These are phyloP conservation scores for Rhypophila decipiens DNA, from an alignment of 495 filamentous ascomycete genomes.

Conservation along the genomic window DNA sequence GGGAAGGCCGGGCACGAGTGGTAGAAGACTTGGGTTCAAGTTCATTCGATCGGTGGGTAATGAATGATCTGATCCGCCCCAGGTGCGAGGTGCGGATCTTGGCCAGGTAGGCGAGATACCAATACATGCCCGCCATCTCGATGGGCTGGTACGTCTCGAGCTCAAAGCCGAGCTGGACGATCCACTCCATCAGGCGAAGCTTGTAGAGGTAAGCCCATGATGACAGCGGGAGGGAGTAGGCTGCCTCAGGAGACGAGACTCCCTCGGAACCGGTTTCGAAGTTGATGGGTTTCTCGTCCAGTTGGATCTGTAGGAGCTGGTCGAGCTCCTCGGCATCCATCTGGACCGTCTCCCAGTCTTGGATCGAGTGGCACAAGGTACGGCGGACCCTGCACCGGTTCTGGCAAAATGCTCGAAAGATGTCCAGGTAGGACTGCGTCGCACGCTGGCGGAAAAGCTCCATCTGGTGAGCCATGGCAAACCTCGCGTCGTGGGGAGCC, in stretches of 20 bases:
- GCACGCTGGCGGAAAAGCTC: conserved; percentile 72
- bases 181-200: conserved; percentile 75
- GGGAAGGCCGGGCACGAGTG: conserved; percentile 9
- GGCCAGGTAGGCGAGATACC: conserved; percentile 61
- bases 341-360: conserved; percentile 82
- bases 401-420: conserved; percentile 76
- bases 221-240: conserved; percentile 61
- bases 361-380: conserved; percentile 70
- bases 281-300: conserved; percentile 52
- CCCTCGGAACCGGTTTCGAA: conserved; percentile 23
- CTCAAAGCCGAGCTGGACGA: conserved; percentile 93
- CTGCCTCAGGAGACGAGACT: conserved; percentile 17
- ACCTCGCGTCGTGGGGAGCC: conserved; percentile 66
- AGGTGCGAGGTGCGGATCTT: conserved; percentile 53
- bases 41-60: conserved; percentile 27
- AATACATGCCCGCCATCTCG: conserved; percentile 86
- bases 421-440: conserved; percentile 71
- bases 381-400: conserved; percentile 85
- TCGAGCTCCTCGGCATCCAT: conserved; percentile 77
- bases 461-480: conserved; percentile 69
- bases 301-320: conserved; percentile 57
- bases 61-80: conserved; percentile 65
- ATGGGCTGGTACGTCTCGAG: conserved; percentile 81
- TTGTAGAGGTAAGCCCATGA: conserved; percentile 90
- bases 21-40: too few relatives aligned